Evolutionary conservation across 208 protist species (phyloP), one percentile per base, ranked within the genome.

Genomic region (Blastocrithidia nonstop): DNA sequence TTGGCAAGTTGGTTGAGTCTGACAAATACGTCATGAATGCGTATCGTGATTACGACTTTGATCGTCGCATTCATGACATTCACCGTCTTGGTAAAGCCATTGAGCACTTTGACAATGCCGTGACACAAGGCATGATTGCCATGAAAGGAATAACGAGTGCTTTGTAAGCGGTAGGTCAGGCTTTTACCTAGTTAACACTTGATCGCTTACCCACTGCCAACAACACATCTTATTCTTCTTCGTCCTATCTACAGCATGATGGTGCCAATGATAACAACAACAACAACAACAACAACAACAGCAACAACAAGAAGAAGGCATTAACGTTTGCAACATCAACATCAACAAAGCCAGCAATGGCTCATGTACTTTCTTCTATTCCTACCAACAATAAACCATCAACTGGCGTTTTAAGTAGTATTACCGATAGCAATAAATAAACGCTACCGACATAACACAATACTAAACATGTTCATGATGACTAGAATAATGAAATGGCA

Each of bases 141-240:
- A 80, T 80, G 66, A 80, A 80, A 55, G 61, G 71, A 26, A 68
- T 80, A 46, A 57, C 71, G 7, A 68, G 52, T 52, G 65, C 71
- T 1, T 71, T 65, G 41, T 65, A 80, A 52, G 66, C 61, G 2
- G 61, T 80, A 2, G 71, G 71, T 22, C 66, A 63, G 54, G 61
- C 63, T 13, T 67, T 80, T 46, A 65, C 56, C 9, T 65, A 80
- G 50, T 48, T 80, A 39, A 80, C 71, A 20, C 33, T 70, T 3
- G 51, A 33, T 0, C 32, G 28, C 7, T 44, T 21, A 11, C 50
- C 22, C 11, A 39, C 11, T 15, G 45, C 54, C n/a, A 49, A 60
- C 39, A 44, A 22, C 9, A 50, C 50, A 27, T 49, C 56, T 25
- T 70, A 60, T 48, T 57, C 61, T 15, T 61, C 56, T 7, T 55